Conservation (phyloP, 805 yeast species). For the Candida taoyuanica region DNA sequence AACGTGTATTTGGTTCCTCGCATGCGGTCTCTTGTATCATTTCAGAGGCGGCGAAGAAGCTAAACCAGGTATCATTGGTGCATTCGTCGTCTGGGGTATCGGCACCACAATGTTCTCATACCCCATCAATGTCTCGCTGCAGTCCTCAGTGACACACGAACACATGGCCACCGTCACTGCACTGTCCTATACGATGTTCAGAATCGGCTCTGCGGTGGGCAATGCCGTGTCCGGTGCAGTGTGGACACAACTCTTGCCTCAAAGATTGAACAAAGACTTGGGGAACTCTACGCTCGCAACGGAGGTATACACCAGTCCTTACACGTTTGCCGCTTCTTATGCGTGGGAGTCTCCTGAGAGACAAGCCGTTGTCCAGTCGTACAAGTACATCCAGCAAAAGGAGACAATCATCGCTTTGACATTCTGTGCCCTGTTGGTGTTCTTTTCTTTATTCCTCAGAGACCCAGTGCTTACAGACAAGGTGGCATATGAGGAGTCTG, state of each 20-base stretch:
- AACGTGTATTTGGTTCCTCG: conserved; percentile 49
- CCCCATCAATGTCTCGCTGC: conserved; percentile 60
- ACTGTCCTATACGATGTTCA: conserved; percentile 49
- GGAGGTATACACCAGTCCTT: conserved; percentile 49
- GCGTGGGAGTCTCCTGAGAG: conserved; percentile 65
- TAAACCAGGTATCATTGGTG: conserved; percentile 57
- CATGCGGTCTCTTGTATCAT: conserved; percentile 53
- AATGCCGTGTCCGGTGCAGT: conserved; percentile 62
- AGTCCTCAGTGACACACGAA: conserved; percentile 58
- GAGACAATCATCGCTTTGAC: conserved; percentile 50
- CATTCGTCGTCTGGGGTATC: conserved; percentile 58
- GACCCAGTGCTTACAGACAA: conserved; percentile 41
- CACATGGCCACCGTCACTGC: conserved; percentile 64
- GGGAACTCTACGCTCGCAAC: conserved; percentile 37
- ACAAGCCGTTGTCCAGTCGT: conserved; percentile 50
- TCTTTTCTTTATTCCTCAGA: conserved; percentile 44
- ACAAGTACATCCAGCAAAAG: conserved; percentile 53
- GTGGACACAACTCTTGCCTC: conserved; percentile 59
- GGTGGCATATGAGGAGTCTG: conserved; percentile 22
- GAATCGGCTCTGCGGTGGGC: conserved; percentile 66
- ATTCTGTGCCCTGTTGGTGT: conserved; percentile 46
- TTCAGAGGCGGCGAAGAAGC: conserved; percentile 52
- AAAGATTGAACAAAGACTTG: conserved; percentile 33
- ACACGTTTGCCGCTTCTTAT: conserved; percentile 40
- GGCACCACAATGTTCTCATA: conserved; percentile 72